Evolutionary conservation across 768 basidiomycete genomes (phyloP).

Genomic region (Tylopilus sp.): DNA sequence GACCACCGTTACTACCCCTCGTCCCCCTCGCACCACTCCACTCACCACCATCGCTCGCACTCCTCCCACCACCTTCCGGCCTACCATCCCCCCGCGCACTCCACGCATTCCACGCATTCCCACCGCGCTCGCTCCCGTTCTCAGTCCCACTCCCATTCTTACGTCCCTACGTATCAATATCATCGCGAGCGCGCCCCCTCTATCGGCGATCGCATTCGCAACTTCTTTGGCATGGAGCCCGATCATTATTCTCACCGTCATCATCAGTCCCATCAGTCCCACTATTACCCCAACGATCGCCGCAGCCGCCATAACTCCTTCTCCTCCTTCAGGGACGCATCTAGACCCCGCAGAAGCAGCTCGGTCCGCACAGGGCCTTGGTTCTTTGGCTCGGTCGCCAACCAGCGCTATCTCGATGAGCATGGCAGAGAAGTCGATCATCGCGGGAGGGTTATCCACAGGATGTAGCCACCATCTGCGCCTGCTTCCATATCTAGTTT

Average conservation of each 20-base stretch:
- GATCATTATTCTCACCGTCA: neutral
- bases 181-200: constrained; percentile 20
- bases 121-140: constrained; percentile 16
- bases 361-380: constrained; percentile 19
- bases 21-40: constrained; percentile 15
- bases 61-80: constrained; percentile 18
- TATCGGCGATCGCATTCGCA: constrained; percentile 37
- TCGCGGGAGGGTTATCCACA: constrained; percentile 23
- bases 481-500: constrained; percentile 4
- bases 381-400: constrained; percentile 20
- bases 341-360: constrained; percentile 13
- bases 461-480: constrained; percentile 15
- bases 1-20: constrained; percentile 19
- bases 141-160: constrained; percentile 1
- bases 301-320: constrained; percentile 28
- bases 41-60: constrained; percentile 16
- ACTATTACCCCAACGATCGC: constrained; percentile 1
- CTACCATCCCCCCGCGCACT: constrained; percentile 5
- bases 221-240: constrained; percentile 34
- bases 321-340: constrained; percentile 20
- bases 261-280: constrained; percentile 4
- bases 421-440: constrained; percentile 29
- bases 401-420: constrained; percentile 18
- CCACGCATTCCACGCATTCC: constrained; percentile 1
- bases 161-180: constrained; percentile 8